A percentile compares a stretch with the other conserved stretches of the same genome.
These are phyloP conservation scores for Brasilioporus rufonigricans DNA, from an alignment of 768 basidiomycete species.

Conservation along the genomic window DNA sequence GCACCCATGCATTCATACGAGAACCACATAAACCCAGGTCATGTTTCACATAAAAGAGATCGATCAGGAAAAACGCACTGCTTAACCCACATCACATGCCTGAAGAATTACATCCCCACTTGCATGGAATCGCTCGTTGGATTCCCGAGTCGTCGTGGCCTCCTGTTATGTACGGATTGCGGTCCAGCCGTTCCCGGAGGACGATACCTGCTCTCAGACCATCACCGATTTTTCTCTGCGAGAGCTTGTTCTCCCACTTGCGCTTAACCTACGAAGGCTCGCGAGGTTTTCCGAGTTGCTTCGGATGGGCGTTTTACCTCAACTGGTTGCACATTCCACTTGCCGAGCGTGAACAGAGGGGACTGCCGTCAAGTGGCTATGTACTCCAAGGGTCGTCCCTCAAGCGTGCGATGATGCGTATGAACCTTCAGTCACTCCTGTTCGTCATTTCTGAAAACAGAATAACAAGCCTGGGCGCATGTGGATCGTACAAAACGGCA, in stretches of 20 bases:
- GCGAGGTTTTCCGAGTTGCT: not conserved
- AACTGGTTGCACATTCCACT: slow-evolving; percentile 6
- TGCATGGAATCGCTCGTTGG: not conserved
- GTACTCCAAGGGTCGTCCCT: slow-evolving; percentile 5
- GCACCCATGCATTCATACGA: too few species aligned
- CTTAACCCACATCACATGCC: slow-evolving; percentile 1
- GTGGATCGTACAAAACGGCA: slow-evolving; percentile 7
- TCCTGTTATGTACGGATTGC: slow-evolving; percentile 10
- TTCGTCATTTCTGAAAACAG: slow-evolving; percentile 4
- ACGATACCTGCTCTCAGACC: slow-evolving; percentile 3
- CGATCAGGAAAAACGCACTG: not conserved
- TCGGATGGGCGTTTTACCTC: not conserved
- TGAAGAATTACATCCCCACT: slow-evolving; percentile 5
- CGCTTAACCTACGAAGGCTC: slow-evolving; percentile 7
- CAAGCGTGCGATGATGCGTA: slow-evolving; percentile 14
- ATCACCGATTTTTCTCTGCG: not conserved
- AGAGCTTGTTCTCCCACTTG: slow-evolving; percentile 6
- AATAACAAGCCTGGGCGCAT: slow-evolving; percentile 10
- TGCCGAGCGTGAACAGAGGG: slow-evolving; percentile 1
- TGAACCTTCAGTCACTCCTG: slow-evolving; percentile 10
- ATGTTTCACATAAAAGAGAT: too few species aligned
- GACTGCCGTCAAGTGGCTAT: slow-evolving; percentile 9
- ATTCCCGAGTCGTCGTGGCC: not conserved
- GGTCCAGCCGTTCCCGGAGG: slow-evolving; percentile 5
- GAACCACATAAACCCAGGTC: too few species aligned